Conservation (phyloP, 2,329 filamentous ascomycete genomes). For the Arachnopeziza araneosa region DNA sequence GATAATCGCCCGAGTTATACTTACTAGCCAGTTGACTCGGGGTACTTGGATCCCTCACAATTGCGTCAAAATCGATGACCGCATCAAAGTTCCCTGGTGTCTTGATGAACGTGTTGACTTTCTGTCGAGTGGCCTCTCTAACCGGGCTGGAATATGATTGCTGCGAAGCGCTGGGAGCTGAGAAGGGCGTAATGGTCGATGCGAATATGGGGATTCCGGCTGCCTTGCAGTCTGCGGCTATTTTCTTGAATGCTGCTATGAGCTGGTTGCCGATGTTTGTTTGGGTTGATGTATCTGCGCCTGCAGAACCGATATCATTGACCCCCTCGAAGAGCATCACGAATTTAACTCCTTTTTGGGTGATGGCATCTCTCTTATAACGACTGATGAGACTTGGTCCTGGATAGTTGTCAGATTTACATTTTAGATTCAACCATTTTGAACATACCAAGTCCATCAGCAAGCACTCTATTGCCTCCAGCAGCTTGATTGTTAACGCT, state of each 20-base stretch:
- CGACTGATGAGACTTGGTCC: constrained; percentile 51
- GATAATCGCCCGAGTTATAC: constrained; percentile 58
- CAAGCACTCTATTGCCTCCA: constrained; percentile 59
- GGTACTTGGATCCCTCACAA: constrained; percentile 46
- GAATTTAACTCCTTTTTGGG: constrained; percentile 51
- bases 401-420: background rate
- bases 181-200: constrained; percentile 62
- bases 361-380: constrained; percentile 57
- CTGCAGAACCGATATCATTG: constrained; percentile 58
- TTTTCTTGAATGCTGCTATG: constrained; percentile 51
- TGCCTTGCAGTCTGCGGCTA: constrained; percentile 47
- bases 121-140: constrained; percentile 49
- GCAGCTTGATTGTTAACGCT: constrained; percentile 60
- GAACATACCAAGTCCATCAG: constrained; percentile 48
- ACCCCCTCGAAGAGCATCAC: constrained; percentile 65
- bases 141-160: constrained; percentile 50
- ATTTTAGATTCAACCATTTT: background rate
- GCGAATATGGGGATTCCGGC: constrained; percentile 52
- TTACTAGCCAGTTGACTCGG: constrained; percentile 42
- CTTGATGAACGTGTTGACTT: constrained; percentile 57
- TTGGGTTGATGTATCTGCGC: constrained; percentile 42
- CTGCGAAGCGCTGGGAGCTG: constrained; percentile 31
- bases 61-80: constrained; percentile 55
- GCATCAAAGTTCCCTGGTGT: constrained; percentile 50
- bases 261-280: constrained; percentile 43